Evolutionary conservation across 768 basidiomycete genomes (phyloP).

Genomic region (Suillus clintonianus): DNA sequence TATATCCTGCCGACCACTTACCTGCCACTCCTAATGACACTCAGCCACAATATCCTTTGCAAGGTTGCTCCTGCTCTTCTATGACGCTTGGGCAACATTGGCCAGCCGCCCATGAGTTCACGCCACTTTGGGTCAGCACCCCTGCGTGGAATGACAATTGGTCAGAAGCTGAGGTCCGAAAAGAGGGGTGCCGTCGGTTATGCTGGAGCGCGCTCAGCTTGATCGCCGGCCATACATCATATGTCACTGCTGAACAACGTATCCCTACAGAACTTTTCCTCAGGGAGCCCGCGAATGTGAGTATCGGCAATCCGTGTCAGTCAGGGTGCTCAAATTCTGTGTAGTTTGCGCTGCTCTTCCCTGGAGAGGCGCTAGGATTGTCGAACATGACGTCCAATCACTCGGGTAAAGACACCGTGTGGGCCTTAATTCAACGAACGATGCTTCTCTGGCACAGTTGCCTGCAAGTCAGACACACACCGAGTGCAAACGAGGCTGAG

Average conservation of each 20-base stretch:
- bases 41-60: slow-evolving; percentile 13
- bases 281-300: slow-evolving; percentile 65
- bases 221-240: slow-evolving; percentile 64
- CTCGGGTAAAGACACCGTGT: slow-evolving; percentile 65
- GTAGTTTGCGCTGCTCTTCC: slow-evolving; percentile 74
- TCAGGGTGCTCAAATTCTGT: background rate
- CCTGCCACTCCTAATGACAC: background rate
- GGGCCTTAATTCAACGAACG: slow-evolving; percentile 72
- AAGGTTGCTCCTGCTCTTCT: slow-evolving; percentile 48
- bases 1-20: background rate
- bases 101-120: slow-evolving; percentile 50
- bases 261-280: slow-evolving; percentile 53
- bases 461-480: slow-evolving; percentile 54
- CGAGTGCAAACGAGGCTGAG: slow-evolving; percentile 44
- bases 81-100: slow-evolving; percentile 55
- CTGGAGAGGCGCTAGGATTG: slow-evolving; percentile 60
- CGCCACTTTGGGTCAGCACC: slow-evolving; percentile 64
- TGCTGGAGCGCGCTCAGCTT: slow-evolving; percentile 74
- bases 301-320: slow-evolving; percentile 23
- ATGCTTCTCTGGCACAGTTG: slow-evolving; percentile 78
- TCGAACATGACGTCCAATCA: slow-evolving; percentile 25
- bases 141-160: slow-evolving; percentile 63
- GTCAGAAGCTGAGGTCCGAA: slow-evolving; percentile 64
- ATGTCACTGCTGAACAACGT: slow-evolving; percentile 47
- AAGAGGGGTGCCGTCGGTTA: slow-evolving; percentile 70